Evolutionary conservation across 2,329 filamentous ascomycete species (phyloP), one percentile per base, ranked within the genome.

Genomic region (Emmonsia crescens): DNA sequence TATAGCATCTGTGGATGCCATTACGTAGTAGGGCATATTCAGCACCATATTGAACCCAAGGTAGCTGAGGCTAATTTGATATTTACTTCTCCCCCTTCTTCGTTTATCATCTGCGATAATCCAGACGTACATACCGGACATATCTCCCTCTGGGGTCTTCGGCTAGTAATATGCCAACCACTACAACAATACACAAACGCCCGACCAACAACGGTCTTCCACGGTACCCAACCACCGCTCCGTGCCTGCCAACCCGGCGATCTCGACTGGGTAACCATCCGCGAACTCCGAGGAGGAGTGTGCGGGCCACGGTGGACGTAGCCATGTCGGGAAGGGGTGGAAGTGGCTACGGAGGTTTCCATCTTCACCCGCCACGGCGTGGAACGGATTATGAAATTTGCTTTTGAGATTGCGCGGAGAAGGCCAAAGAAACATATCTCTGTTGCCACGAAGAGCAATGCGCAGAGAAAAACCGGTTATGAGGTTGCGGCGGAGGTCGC

Each of bases 141-240:
- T 63, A 79, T 84, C 61, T 83, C 80, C 0, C 74, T 83, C 3
- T 83, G 81, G 81, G 78, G 80, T 14, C 74, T 83, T 5, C 74
- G 81, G n/a, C 73, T 84, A 8, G 80, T 81, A 6, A 82, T 84
- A 60, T 80, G 81, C 66, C 78, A 82, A 44, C 77, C 80, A 0
- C 76, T 84, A 46, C 80, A 84, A 64, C 78, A 83, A 66, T 84
- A 82, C 66, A 81, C 81, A 61, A 84, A 84, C 58, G 79, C 83
- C 2, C 76, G 82, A 5, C 82, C 82, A 0, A 80, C 78, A 3
- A 76, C 77, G 29, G 78, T 83, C 52, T 77, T 84, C 64, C 78
- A 77, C 2, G 81, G 81, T 31, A 82, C 79, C 4, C 72, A 77
- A 61, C 80, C 78, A 3, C 80, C 81, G 1, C 73, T 83, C 0